Evolutionary conservation across 1,284 basidiomycete genomes (phyloP).

Genomic region (Marasmius oreades): DNA sequence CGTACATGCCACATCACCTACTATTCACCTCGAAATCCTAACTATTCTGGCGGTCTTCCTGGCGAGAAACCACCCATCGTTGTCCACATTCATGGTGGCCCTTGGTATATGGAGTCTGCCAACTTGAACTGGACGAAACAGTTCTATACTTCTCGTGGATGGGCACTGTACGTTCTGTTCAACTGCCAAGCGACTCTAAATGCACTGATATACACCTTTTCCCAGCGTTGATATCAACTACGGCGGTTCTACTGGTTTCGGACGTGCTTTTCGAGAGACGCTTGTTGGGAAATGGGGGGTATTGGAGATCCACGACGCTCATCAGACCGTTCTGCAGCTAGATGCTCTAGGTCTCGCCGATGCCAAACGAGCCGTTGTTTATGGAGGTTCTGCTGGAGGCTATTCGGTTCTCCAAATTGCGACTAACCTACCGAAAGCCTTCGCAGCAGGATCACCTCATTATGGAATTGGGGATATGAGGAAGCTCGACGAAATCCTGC

Average conservation of each 20-base stretch:
- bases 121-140: slow-evolving; percentile 6
- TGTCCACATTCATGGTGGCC: slow-evolving; percentile 7
- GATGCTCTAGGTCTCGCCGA: slow-evolving; percentile 3
- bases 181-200: background rate
- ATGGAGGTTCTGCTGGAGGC: slow-evolving; percentile 49
- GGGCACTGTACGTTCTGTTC: background rate
- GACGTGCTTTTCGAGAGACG: slow-evolving; percentile 4
- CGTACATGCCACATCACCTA: slow-evolving; percentile 6
- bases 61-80: slow-evolving; percentile 5
- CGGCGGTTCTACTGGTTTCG: slow-evolving; percentile 5
- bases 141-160: slow-evolving; percentile 5
- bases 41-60: slow-evolving; percentile 4
- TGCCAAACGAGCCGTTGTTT: slow-evolving; percentile 27
- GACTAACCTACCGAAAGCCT: slow-evolving; percentile 26
- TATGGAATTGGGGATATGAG: slow-evolving; percentile 46
- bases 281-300: slow-evolving; percentile 3
- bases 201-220: too few species aligned
- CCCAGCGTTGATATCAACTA: slow-evolving; percentile 6
- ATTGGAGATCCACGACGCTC: slow-evolving; percentile 3
- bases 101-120: slow-evolving; percentile 7
- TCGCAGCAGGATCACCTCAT: slow-evolving; percentile 37
- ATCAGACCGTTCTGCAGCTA: slow-evolving; percentile 1
- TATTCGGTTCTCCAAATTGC: slow-evolving; percentile 45
- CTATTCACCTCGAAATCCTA: slow-evolving; percentile 4
- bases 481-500: slow-evolving; percentile 40